Conservation (phyloP, 345 rosid genomes). For the Clarkia xantiana region DNA sequence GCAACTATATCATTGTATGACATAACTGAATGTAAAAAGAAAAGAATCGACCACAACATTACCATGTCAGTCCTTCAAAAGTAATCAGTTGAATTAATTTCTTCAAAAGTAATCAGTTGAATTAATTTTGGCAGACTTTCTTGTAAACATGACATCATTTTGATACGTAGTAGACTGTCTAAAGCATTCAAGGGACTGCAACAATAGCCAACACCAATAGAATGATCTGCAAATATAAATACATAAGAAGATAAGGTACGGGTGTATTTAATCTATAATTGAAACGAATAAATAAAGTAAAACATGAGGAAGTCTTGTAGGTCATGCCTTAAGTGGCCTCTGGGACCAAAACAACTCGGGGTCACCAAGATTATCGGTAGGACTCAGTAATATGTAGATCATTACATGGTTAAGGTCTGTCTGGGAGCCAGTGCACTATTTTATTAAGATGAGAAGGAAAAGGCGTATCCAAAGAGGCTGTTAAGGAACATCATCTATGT, state of each 20-base stretch:
- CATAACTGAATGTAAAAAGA: too few species aligned
- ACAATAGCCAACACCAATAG: slow-evolving; percentile 62
- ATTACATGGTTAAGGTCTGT: slow-evolving; percentile 98
- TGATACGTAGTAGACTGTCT: too few species aligned
- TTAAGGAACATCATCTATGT: slow-evolving; percentile 94
- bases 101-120: too few species aligned
- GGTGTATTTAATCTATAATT: background rate
- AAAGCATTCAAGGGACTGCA: slow-evolving; percentile 99
- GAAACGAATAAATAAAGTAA: background rate
- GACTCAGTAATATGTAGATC: slow-evolving; percentile 97
- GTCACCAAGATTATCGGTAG: slow-evolving; percentile 80
- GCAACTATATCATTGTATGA: too few species aligned
- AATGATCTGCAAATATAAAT: slow-evolving; percentile 55
- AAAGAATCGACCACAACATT: too few species aligned
- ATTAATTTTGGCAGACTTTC: too few species aligned
- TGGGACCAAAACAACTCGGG: slow-evolving; percentile 89
- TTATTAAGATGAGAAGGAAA: slow-evolving; percentile 72
- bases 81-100: too few species aligned
- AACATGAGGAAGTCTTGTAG: slow-evolving; percentile 3
- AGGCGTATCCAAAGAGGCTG: slow-evolving; percentile 90
- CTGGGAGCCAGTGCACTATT: slow-evolving; percentile 98
- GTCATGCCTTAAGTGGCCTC: slow-evolving; percentile 70
- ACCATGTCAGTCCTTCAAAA: too few species aligned
- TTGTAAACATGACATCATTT: too few species aligned
- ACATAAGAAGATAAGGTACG: background rate